Percentiles rank a stretch among this genome's conserved stretches.
These are phyloP conservation scores for Globisporangium iwayamae DNA, from an alignment of 352 stramenopile genomes.

Conservation along the genomic window DNA sequence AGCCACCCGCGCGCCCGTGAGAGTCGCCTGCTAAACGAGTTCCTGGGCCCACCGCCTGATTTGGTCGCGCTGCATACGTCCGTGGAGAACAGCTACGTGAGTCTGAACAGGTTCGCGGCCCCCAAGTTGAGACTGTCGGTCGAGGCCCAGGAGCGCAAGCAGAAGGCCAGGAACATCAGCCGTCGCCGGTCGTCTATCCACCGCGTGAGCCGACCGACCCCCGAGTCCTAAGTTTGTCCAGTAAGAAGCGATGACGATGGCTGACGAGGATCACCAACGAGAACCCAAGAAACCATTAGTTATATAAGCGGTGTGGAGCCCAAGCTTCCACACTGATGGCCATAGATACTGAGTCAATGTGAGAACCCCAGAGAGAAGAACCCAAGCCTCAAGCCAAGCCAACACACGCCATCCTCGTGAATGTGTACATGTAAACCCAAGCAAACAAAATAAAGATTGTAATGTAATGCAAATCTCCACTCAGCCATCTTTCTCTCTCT, in stretches of 20 bases:
- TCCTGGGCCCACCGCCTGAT: slow-evolving; percentile 63
- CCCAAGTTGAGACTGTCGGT: slow-evolving; percentile 63
- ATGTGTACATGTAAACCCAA: not conserved
- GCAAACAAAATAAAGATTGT: too few relatives aligned
- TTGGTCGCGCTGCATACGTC: slow-evolving; percentile 48
- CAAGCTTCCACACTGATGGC: not conserved
- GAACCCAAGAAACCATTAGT: not conserved
- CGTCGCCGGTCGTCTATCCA: slow-evolving; percentile 37
- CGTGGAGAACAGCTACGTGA: slow-evolving; percentile 74
- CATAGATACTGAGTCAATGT: slow-evolving; percentile 4
- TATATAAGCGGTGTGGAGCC: slow-evolving; percentile 6
- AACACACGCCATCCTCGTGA: too few relatives aligned
- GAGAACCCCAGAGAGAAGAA: too few relatives aligned
- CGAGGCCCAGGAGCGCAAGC: slow-evolving; percentile 70
- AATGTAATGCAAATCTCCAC: not conserved
- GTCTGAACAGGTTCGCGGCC: slow-evolving; percentile 69
- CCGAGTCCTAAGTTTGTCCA: slow-evolving; percentile 1
- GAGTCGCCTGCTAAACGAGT: slow-evolving; percentile 65
- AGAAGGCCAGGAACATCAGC: slow-evolving; percentile 67
- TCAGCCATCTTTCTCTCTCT: too few relatives aligned
- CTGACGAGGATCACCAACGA: not conserved
- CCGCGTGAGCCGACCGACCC: not conserved
- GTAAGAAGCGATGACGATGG: not conserved
- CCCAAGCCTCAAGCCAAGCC: too few relatives aligned
- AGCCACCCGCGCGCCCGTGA: slow-evolving; percentile 34